Evolutionary conservation across 306 rosid species (phyloP).

Genomic region (Vachellia pachyceras): DNA sequence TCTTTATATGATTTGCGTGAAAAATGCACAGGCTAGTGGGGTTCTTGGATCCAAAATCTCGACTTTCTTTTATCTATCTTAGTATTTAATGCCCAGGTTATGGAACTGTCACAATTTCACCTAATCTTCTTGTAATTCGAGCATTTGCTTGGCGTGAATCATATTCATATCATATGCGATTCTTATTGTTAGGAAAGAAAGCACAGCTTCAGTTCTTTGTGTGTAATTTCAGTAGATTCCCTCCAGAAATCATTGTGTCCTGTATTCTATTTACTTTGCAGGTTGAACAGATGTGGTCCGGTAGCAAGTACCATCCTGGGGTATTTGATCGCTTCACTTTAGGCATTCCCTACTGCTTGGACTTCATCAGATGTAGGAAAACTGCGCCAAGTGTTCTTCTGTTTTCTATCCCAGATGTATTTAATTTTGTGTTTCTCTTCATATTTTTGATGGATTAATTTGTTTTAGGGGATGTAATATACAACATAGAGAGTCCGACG

Average conservation of each 20-base stretch:
- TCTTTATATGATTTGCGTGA: background rate
- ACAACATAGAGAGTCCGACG: conserved; percentile 66
- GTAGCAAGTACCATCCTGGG: conserved; percentile 62
- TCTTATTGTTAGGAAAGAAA: background rate
- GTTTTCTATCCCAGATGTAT: background rate
- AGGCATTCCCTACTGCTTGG: conserved; percentile 85
- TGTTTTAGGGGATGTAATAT: conserved; percentile 75
- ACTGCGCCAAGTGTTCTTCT: background rate
- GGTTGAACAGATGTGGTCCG: conserved; percentile 91
- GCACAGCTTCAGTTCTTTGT: background rate
- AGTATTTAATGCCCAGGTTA: background rate
- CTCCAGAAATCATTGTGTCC: background rate
- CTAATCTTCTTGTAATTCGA: background rate
- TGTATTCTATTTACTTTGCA: conserved; percentile 38
- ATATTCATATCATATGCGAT: background rate
- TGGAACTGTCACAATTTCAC: background rate
- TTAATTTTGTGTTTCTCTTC: background rate
- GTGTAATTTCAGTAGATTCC: background rate
- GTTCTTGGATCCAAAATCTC: background rate
- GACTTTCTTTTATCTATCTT: background rate
- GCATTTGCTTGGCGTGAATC: background rate
- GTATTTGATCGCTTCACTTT: conserved; percentile 80
- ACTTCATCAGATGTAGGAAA: conserved; percentile 74
- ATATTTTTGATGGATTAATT: conserved; percentile 26
- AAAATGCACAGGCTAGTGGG: background rate